Conservation (phyloP, 2,329 filamentous ascomycete species). For the Penicillium sp. region DNA sequence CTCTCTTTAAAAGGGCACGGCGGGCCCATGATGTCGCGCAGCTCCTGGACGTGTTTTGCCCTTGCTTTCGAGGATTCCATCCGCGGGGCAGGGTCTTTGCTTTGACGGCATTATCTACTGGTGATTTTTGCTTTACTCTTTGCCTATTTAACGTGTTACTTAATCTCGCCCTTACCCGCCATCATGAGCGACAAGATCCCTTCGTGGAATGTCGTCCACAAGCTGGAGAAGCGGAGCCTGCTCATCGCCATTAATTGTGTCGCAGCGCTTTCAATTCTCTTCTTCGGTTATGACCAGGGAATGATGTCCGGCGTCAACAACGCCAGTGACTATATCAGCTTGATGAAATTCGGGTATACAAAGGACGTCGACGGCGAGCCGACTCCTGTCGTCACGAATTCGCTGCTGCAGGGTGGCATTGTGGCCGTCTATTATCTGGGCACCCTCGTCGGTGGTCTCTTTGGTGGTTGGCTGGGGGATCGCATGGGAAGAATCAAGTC, state of each 20-base stretch:
- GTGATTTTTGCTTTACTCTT: not conserved
- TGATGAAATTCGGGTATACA: constrained; percentile 65
- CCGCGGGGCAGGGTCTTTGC: not conserved
- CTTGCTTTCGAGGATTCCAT: not conserved
- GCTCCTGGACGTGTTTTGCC: not conserved
- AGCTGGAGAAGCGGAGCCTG: constrained; percentile 55
- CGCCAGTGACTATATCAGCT: constrained; percentile 60
- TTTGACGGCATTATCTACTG: not conserved
- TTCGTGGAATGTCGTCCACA: constrained; percentile 52
- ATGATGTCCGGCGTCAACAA: constrained; percentile 66
- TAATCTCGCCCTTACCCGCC: not conserved
- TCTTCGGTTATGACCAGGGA: constrained; percentile 61
- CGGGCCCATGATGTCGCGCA: not conserved
- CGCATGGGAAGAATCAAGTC: constrained; percentile 61
- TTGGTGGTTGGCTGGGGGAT: constrained; percentile 65
- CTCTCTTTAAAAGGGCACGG: constrained; percentile 7
- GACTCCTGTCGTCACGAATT: constrained; percentile 57
- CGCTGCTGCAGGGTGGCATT: constrained; percentile 62
- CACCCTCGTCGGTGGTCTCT: constrained; percentile 61
- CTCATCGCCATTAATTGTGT: constrained; percentile 63
- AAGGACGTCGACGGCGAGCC: constrained; percentile 44
- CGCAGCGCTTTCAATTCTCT: constrained; percentile 65
- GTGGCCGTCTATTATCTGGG: constrained; percentile 59
- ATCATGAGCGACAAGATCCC: constrained; percentile 41
- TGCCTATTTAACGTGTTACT: not conserved